A percentile compares a stretch with the other conserved stretches of the same genome.
Evolutionary conservation across 1,139 yeast species (phyloP).

Genomic region (Saccharomyces hybrid): DNA sequence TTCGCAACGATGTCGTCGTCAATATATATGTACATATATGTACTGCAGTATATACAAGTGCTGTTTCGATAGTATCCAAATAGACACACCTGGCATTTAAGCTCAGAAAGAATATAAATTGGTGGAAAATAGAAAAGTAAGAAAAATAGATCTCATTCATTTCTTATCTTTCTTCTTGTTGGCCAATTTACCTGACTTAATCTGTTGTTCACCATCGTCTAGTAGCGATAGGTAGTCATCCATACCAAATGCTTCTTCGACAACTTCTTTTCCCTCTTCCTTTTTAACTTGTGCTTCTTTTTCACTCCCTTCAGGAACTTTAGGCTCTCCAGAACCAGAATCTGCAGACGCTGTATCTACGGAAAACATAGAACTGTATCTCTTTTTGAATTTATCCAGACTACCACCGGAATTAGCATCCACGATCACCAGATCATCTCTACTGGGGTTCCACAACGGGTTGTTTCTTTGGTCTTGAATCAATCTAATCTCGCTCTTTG

Average conservation of each 20-base stretch:
- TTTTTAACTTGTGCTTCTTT: slow-evolving; percentile 16
- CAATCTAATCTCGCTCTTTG: slow-evolving; percentile 79
- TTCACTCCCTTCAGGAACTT: slow-evolving; percentile 11
- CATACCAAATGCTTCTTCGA: slow-evolving; percentile 28
- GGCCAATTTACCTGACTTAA: slow-evolving; percentile 56
- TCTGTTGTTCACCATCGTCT: slow-evolving; percentile 55
- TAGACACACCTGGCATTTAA: not conserved
- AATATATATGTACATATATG: not conserved
- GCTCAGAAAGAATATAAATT: not conserved
- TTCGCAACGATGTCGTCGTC: not conserved
- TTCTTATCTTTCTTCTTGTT: slow-evolving; percentile 41
- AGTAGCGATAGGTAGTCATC: slow-evolving; percentile 55
- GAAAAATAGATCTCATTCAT: not conserved
- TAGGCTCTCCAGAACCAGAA: slow-evolving; percentile 15
- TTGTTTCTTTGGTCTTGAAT: slow-evolving; percentile 83
- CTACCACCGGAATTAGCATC: slow-evolving; percentile 84
- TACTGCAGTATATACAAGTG: not conserved
- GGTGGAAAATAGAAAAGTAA: not conserved
- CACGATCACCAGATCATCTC: slow-evolving; percentile 63
- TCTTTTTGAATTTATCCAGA: slow-evolving; percentile 75
- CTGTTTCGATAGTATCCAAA: not conserved
- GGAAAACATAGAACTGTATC: slow-evolving; percentile 49
- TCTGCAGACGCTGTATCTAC: slow-evolving; percentile 20
- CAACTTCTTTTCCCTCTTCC: slow-evolving; percentile 11
- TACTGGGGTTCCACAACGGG: slow-evolving; percentile 79